Evolutionary conservation across 2,329 filamentous ascomycete species (phyloP).

Genomic region (Fusarium virguliforme): DNA sequence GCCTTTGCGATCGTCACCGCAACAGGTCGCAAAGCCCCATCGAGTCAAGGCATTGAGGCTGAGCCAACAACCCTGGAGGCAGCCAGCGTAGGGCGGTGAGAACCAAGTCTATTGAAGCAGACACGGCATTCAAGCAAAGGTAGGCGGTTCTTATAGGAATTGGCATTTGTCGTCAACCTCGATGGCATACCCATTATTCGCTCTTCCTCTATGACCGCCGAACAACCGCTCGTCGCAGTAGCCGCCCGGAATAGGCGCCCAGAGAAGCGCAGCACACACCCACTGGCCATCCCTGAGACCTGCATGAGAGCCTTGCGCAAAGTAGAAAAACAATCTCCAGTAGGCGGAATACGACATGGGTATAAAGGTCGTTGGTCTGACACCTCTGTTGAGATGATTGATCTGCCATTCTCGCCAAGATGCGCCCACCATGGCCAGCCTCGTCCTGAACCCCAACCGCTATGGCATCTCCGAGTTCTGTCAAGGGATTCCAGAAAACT

Average conservation of each 20-base stretch:
- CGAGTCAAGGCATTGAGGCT: no score
- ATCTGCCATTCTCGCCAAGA: not conserved
- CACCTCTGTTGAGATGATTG: not conserved
- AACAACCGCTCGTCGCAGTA: not conserved
- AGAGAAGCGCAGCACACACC: not conserved
- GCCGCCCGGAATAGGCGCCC: not conserved
- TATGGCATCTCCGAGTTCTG: not conserved
- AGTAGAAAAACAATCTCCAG: not conserved
- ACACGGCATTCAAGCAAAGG: no score
- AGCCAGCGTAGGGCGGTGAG: no score
- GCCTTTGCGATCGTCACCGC: no score
- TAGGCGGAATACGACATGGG: not conserved
- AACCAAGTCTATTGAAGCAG: no score
- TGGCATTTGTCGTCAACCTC: no score
- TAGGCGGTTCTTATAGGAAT: no score
- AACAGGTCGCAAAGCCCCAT: no score
- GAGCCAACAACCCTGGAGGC: no score
- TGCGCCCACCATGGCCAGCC: not conserved
- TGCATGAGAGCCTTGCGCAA: constrained; percentile 4
- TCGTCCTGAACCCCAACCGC: not conserved
- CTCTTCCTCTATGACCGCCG: no score
- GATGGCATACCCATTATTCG: no score
- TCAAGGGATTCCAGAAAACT: not conserved
- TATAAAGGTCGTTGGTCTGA: not conserved
- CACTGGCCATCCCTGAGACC: not conserved